Percentiles rank a stretch among this genome's conserved stretches.
Conservation (phyloP, 2,329 filamentous ascomycete species). For the Cercospora janseana region DNA sequence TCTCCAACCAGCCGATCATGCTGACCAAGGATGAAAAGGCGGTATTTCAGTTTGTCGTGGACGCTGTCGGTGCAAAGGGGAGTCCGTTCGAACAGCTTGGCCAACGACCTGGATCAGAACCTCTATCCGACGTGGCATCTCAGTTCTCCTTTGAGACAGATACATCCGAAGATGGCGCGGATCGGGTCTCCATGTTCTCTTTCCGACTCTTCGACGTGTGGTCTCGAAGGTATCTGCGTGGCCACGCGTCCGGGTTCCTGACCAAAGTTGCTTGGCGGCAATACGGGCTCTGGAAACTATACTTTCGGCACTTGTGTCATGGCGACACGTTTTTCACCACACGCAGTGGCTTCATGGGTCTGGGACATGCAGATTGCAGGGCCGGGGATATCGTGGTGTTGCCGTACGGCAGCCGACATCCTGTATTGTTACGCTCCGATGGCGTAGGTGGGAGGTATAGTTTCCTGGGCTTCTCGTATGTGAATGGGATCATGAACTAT, state of each 20-base stretch:
- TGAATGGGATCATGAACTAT: background rate
- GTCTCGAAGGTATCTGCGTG: background rate
- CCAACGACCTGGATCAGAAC: background rate
- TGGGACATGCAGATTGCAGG: background rate
- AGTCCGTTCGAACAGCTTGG: background rate
- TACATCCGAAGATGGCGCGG: background rate
- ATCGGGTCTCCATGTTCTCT: background rate
- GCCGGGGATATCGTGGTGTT: background rate
- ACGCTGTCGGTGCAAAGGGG: background rate
- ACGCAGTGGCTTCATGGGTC: background rate
- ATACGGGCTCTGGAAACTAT: background rate
- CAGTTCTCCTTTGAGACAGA: no score
- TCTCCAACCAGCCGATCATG: background rate
- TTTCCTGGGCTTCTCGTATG: background rate
- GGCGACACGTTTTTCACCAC: background rate
- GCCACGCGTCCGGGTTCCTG: background rate
- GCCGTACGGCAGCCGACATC: background rate
- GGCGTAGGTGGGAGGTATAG: background rate
- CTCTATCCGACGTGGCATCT: no score
- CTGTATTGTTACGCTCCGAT: background rate
- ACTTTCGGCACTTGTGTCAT: constrained; percentile 1
- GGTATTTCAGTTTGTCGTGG: background rate
- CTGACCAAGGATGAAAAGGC: constrained; percentile 1
- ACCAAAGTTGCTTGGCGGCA: background rate
- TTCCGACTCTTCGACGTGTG: constrained; percentile 4